These are phyloP conservation scores for Elsinoe necatrix DNA, from an alignment of 2,329 filamentous ascomycete genomes.

Conservation along the genomic window DNA sequence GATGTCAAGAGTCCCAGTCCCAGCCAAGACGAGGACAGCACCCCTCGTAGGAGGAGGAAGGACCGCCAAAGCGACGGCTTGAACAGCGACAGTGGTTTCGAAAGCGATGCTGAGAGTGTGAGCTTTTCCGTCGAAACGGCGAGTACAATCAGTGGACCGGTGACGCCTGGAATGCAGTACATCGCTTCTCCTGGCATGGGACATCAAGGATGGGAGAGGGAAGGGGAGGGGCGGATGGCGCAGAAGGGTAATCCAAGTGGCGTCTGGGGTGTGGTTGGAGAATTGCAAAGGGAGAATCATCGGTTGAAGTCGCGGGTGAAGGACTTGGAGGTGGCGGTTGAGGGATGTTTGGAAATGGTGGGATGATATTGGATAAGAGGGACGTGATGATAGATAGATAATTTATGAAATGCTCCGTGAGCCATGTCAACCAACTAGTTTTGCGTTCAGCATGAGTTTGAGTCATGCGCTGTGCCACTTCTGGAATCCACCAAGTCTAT, in stretches of 20 bases:
- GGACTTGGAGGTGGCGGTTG: constrained; percentile 47
- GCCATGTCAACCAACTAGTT: neutral
- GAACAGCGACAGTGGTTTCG: constrained; percentile 50
- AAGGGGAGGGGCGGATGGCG: constrained; percentile 15
- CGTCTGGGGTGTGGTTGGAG: constrained; percentile 46
- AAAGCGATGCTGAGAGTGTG: constrained; percentile 43
- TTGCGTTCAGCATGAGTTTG: neutral
- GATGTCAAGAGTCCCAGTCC: constrained; percentile 1
- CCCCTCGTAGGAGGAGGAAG: constrained; percentile 21
- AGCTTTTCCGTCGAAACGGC: constrained; percentile 33
- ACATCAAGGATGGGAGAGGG: neutral
- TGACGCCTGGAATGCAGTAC: constrained; percentile 29
- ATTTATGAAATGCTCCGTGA: constrained; percentile 6
- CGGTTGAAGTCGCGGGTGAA: constrained; percentile 45
- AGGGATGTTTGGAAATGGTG: constrained; percentile 49
- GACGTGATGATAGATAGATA: constrained; percentile 1
- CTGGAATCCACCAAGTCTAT: neutral
- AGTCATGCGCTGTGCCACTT: neutral
- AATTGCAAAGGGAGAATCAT: constrained; percentile 48
- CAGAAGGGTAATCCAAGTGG: constrained; percentile 19
- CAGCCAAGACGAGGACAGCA: constrained; percentile 18
- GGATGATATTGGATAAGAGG: constrained; percentile 4
- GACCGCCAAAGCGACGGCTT: constrained; percentile 25
- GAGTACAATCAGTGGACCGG: constrained; percentile 17
- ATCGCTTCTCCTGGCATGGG: constrained; percentile 28